Conservation (phyloP, 495 filamentous ascomycete species). For the Aspergillus campestris region DNA sequence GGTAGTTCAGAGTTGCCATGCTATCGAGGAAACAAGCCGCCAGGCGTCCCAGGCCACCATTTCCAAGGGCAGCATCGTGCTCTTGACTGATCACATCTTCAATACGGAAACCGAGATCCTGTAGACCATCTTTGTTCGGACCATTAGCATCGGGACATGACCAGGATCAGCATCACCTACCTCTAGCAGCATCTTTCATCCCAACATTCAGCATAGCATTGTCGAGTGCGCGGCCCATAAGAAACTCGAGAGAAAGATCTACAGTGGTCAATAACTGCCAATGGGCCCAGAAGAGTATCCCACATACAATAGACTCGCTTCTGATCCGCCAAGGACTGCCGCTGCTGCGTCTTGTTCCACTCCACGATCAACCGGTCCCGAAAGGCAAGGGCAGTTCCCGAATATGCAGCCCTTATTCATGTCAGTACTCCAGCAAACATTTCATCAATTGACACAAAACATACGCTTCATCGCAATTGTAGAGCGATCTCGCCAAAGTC, state of each 20-base stretch:
- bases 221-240: constrained; percentile 93
- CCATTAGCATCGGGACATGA: not conserved
- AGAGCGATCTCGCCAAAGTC: constrained; percentile 88
- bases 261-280: constrained; percentile 6
- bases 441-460: constrained; percentile 4
- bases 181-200: constrained; percentile 73
- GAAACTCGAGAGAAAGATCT: constrained; percentile 89
- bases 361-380: constrained; percentile 87
- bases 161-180: constrained; percentile 27
- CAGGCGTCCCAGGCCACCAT: constrained; percentile 88
- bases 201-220: constrained; percentile 98
- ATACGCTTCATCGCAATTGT: constrained; percentile 89
- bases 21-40: constrained; percentile 97
- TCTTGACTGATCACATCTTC: constrained; percentile 94
- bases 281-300: not conserved
- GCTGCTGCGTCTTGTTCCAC: constrained; percentile 97
- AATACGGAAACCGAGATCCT: constrained; percentile 88
- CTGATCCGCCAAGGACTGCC: constrained; percentile 79
- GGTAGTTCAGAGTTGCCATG: constrained; percentile 85
- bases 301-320: constrained; percentile 82
- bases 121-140: constrained; percentile 55
- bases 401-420: constrained; percentile 64
- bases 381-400: constrained; percentile 82
- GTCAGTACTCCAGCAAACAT: too few relatives aligned
- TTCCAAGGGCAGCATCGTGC: constrained; percentile 92